Evolutionary conservation across 2,329 filamentous ascomycete species (phyloP).

Genomic region (Trichothecium sympodiale): DNA sequence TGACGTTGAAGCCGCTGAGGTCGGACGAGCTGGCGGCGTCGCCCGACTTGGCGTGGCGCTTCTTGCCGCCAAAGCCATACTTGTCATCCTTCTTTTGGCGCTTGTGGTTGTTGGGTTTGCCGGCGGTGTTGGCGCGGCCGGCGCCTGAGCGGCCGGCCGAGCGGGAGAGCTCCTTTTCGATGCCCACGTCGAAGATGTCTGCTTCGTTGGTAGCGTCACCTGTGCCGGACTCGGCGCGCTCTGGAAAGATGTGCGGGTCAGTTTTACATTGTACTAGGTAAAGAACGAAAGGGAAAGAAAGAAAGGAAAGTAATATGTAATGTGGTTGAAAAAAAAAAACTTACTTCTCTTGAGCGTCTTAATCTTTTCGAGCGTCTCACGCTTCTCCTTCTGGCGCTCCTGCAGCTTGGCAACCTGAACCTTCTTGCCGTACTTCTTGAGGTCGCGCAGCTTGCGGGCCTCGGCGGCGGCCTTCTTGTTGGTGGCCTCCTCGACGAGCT

Average conservation of each 20-base stretch:
- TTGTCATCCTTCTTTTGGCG: constrained; percentile 90
- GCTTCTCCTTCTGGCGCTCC: constrained; percentile 86
- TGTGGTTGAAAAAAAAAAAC: neutral
- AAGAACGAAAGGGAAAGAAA: constrained; percentile 10
- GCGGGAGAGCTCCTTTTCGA: constrained; percentile 53
- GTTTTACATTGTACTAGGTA: constrained; percentile 13
- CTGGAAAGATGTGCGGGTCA: constrained; percentile 43
- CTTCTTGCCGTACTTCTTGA: constrained; percentile 99
- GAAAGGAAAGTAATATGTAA: neutral
- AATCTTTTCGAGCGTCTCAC: constrained; percentile 90
- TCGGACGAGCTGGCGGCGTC: constrained; percentile 78
- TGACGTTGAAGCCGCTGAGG: constrained; percentile 66
- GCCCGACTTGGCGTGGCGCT: constrained; percentile 80
- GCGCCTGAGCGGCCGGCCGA: constrained; percentile 23
- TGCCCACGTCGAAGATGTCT: constrained; percentile 83
- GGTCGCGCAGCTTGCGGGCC: constrained; percentile 80
- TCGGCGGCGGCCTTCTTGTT: constrained; percentile 87
- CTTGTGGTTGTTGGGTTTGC: constrained; percentile 46
- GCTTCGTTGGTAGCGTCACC: constrained; percentile 61
- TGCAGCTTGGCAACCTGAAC: constrained; percentile 94
- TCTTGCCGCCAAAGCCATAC: constrained; percentile 94
- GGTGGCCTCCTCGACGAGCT: constrained; percentile 84
- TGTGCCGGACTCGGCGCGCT: constrained; percentile 63
- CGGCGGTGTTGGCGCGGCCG: constrained; percentile 19
- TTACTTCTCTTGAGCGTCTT: constrained; percentile 88